phyloP scores from a whole-genome alignment of 352 stramenopile genomes.

The Globisporangium splendens region DNA sequence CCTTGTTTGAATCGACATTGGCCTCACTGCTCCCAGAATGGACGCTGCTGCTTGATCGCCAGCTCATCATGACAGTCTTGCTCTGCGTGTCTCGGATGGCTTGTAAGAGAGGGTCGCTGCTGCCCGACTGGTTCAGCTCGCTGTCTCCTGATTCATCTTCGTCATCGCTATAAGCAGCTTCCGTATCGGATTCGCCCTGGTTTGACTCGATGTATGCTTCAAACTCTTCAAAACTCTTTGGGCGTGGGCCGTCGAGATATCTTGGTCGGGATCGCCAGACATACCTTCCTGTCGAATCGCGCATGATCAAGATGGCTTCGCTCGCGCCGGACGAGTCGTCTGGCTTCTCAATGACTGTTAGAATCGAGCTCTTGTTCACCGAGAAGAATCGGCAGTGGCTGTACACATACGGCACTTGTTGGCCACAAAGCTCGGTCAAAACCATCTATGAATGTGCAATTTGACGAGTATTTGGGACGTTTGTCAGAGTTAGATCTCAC shows the following conservation, averaged over 20 bases:
- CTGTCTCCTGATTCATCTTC: constrained; percentile 14
- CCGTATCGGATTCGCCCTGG: constrained; percentile 20
- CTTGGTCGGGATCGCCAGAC: constrained; percentile 75
- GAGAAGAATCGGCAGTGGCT: constrained; percentile 77
- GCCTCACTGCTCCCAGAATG: constrained; percentile 14
- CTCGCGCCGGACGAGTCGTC: constrained; percentile 28
- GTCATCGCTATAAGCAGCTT: constrained; percentile 27
- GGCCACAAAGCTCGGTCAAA: constrained; percentile 50
- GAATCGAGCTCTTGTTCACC: constrained; percentile 73
- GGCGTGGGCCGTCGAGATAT: constrained; percentile 48
- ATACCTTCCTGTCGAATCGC: constrained; percentile 74
- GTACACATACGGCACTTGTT: constrained; percentile 35
- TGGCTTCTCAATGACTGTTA: constrained; percentile 81
- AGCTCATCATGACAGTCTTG: constrained; percentile 71
- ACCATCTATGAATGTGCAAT: constrained; percentile 28
- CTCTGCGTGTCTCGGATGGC: constrained; percentile 60
- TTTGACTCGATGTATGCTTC: constrained; percentile 30
- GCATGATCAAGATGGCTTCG: constrained; percentile 76
- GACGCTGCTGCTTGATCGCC: constrained; percentile 29
- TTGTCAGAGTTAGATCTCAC: no score
- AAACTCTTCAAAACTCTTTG: constrained; percentile 58
- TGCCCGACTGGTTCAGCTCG: constrained; percentile 23
- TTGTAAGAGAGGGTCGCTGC: constrained; percentile 53
- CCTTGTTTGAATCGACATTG: constrained; percentile 18
- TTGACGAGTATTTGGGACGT: no score